Base-by-base conservation (phyloP, 208 protist species). In the Acanthamoeba lenticulata region DNA sequence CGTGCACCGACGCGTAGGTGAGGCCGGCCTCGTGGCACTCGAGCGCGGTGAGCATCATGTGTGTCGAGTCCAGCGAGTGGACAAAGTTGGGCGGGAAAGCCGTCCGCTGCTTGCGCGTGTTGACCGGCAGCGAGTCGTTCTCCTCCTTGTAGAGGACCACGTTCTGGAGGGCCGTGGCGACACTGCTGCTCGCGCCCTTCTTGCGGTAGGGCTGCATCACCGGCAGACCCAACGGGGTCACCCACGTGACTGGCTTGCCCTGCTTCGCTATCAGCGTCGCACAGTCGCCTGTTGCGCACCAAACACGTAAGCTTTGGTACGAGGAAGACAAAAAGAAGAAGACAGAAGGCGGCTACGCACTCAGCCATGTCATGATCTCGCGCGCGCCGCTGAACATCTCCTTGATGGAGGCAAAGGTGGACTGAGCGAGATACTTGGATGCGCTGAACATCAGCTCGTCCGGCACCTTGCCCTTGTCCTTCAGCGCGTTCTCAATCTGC, bases 81-180 rank as follows among this genome's bases (percentile, higher is more conserved):
- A 99, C 99, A 60, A 99, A 99, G 95, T 99, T 99, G 0, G 99
- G 99, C 2, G 99, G 99, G 93, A 99, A 99, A 3, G 99, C 99
- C 3, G 98, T 95, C 5, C 74, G 67, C 72, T 98, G 97, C 67
- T 93, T 85, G 9, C 27, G 24, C 5, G 81, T 62, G 42, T 88
- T 86, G 4, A 97, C 92, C 13, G 85, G 94, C 89, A 90, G 29
- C 7, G 57, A 24, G 52, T 94, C 91, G 44, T 62, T 62, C 6
- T 94, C 40, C 27, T 94, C 74, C 45, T 34, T 74, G 21, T 32
- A 19, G 9, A 94, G 27, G n/a, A 69, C 88, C 11, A 96, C 34
- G 19, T 77, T 44, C 21, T 96, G 95, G 57, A 93, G 65, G 32
- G 95, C 77, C 4, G 57, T 55, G 4, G n/a, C 5, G 0, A 90